Evolutionary conservation across 495 filamentous ascomycete species (phyloP).

Genomic region (Tuber borchii): DNA sequence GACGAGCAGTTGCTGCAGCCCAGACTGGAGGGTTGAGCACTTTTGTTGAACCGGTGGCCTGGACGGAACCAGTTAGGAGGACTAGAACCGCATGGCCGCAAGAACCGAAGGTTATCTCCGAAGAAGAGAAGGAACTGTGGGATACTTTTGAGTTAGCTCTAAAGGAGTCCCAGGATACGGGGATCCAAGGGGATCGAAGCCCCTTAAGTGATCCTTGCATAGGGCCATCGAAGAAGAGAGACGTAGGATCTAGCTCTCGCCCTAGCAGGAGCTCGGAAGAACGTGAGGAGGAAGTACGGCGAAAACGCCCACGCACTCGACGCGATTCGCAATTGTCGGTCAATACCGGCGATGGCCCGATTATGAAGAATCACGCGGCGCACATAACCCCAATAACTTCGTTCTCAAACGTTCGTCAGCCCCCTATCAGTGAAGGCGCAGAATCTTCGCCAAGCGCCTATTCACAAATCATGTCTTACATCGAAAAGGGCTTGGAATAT

Average conservation of each 20-base stretch:
- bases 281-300: slow-evolving; percentile 28
- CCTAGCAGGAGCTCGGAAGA: background rate
- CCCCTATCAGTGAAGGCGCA: background rate
- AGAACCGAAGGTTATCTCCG: slow-evolving; percentile 28
- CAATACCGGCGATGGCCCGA: background rate
- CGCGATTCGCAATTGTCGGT: slow-evolving; percentile 36
- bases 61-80: slow-evolving; percentile 33
- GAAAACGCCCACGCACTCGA: slow-evolving; percentile 37
- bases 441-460: background rate
- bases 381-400: background rate
- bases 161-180: slow-evolving; percentile 7
- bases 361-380: background rate
- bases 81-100: slow-evolving; percentile 35
- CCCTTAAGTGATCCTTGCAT: background rate
- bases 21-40: slow-evolving; percentile 30
- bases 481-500: background rate
- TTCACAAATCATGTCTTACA: slow-evolving; percentile 3
- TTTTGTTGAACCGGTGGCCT: slow-evolving; percentile 32
- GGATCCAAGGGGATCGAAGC: background rate
- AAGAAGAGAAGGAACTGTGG: slow-evolving; percentile 38
- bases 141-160: slow-evolving; percentile 40
- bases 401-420: background rate
- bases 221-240: slow-evolving; percentile 23
- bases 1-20: slow-evolving; percentile 37
- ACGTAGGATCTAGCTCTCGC: slow-evolving; percentile 18